Conservation (phyloP, 495 filamentous ascomycete genomes). For the Diplogelasinospora grovesii region DNA sequence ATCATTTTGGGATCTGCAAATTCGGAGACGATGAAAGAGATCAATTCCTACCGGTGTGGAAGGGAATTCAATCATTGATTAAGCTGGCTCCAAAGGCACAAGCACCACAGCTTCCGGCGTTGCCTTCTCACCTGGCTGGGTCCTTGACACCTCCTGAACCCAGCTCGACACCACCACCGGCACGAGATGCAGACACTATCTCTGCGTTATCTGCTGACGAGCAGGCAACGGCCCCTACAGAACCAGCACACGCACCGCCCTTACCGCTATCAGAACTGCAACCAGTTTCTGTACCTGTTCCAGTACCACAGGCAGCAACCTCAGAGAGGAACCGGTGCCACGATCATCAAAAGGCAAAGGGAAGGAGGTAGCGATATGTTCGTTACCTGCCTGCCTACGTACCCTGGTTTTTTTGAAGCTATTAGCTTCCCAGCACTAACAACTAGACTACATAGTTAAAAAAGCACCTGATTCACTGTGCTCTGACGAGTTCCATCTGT, state of each 20-base stretch:
- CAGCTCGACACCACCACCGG: no score
- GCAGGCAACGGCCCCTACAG: no score
- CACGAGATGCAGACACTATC: no score
- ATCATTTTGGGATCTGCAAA: constrained; percentile 11
- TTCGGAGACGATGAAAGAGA: not conserved
- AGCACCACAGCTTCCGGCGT: constrained; percentile 2
- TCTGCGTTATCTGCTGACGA: no score
- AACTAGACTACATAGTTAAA: not conserved
- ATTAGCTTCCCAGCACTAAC: not conserved
- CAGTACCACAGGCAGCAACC: no score
- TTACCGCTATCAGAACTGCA: no score
- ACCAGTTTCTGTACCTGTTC: not conserved
- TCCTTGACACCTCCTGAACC: not conserved
- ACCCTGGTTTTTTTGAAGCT: not conserved
- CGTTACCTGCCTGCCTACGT: not conserved
- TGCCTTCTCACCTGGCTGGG: not conserved
- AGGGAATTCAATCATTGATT: constrained; percentile 1
- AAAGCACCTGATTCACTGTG: constrained; percentile 6
- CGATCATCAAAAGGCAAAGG: no score
- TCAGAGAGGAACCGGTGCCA: no score
- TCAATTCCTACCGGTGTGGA: not conserved
- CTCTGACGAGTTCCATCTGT: constrained; percentile 4
- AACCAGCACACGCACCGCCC: no score
- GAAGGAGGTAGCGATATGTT: no score
- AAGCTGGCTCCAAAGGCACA: not conserved